phyloP scores from a whole-genome alignment of 768 basidiomycete species.

The Agaricus sinodeliciosus region DNA sequence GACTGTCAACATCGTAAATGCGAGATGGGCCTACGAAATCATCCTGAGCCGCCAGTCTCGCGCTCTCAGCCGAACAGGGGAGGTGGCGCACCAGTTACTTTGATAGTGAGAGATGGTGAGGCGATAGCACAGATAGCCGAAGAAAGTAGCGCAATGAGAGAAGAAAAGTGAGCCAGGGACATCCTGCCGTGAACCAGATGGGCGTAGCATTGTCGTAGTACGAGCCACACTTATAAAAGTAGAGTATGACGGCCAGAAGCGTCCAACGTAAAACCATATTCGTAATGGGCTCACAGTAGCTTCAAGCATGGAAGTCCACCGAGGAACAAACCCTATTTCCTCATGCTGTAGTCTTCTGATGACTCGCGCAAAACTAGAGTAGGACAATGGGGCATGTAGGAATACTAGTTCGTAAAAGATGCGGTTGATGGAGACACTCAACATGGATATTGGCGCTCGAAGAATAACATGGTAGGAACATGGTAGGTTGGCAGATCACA shows the following conservation, averaged over 20 bases:
- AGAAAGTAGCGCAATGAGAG: neutral
- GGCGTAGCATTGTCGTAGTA: neutral
- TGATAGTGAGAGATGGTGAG: neutral
- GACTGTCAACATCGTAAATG: conserved; percentile 28
- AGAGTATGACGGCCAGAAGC: neutral
- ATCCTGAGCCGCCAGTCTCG: neutral
- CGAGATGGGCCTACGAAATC: conserved; percentile 22
- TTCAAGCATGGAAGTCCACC: no score
- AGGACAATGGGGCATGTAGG: no score
- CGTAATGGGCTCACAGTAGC: no score
- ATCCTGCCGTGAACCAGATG: neutral
- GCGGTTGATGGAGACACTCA: no score
- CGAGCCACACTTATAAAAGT: neutral
- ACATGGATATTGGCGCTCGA: no score
- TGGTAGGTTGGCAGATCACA: no score
- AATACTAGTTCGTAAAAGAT: no score
- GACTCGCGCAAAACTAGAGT: no score
- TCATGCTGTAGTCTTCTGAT: no score
- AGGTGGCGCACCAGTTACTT: neutral
- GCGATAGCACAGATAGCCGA: neutral
- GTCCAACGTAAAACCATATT: neutral
- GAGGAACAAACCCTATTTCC: no score
- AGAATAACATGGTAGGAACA: no score
- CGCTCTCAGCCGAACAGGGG: no score
- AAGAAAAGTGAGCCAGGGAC: neutral